phyloP scores from a whole-genome alignment of 148 eudicot genomes.

The Persicaria tinctoria region DNA sequence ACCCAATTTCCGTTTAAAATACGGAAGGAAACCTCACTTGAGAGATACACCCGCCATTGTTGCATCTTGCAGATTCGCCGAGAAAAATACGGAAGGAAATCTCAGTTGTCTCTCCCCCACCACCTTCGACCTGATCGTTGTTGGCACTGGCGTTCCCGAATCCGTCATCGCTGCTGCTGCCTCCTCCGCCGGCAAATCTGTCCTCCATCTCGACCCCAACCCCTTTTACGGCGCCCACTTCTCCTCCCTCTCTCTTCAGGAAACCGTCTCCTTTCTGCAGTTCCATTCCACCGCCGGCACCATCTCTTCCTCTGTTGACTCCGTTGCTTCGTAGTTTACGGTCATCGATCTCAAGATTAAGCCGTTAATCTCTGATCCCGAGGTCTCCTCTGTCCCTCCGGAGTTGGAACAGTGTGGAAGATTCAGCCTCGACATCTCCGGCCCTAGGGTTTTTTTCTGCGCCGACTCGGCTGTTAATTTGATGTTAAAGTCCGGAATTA shows the following conservation, averaged over 20 bases:
- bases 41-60: no score
- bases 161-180: slow-evolving; percentile 78
- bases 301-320: slow-evolving; percentile 10
- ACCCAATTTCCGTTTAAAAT: no score
- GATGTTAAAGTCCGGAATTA: slow-evolving; percentile 49
- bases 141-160: slow-evolving; percentile 77
- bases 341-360: slow-evolving; percentile 27
- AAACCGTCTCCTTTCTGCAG: slow-evolving; percentile 34
- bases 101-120: slow-evolving; percentile 24
- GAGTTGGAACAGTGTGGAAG: slow-evolving; percentile 20
- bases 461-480: slow-evolving; percentile 53
- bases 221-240: slow-evolving; percentile 72
- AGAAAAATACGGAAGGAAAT: no score
- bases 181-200: slow-evolving; percentile 61
- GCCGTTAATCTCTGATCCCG: slow-evolving; percentile 32
- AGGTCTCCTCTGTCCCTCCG: slow-evolving; percentile 23
- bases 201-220: slow-evolving; percentile 89
- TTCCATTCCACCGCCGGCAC: slow-evolving; percentile 21
- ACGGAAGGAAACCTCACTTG: no score
- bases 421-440: slow-evolving; percentile 52
- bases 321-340: slow-evolving; percentile 7
- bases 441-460: slow-evolving; percentile 77
- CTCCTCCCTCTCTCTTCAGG: slow-evolving; percentile 54
- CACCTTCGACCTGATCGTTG: slow-evolving; percentile 60
- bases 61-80: no score